Conservation (phyloP, 805 yeast species). For the Yamadazyma sp. region DNA sequence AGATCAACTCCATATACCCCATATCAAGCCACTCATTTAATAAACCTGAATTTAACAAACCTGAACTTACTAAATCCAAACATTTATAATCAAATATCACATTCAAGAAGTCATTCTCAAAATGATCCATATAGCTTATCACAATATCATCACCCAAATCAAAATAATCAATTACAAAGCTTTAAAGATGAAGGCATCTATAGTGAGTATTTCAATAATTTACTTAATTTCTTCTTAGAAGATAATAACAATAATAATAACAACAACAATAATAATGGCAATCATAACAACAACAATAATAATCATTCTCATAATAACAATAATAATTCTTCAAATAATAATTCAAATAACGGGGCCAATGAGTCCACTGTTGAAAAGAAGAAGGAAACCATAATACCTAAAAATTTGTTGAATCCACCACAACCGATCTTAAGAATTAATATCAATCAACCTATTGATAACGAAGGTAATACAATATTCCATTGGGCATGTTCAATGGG, state of each 20-base stretch:
- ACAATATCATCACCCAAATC: conserved; percentile 38
- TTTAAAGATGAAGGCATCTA: conserved; percentile 23
- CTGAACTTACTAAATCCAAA: neutral
- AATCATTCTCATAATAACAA: conserved; percentile 8
- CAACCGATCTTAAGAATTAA: conserved; percentile 50
- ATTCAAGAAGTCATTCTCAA: conserved; percentile 16
- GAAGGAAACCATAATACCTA: conserved; percentile 21
- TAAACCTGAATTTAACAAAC: no score
- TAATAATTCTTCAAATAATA: neutral
- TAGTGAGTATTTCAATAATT: conserved; percentile 39
- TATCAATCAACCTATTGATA: conserved; percentile 87
- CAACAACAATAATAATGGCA: conserved; percentile 6
- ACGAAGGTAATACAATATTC: conserved; percentile 86
- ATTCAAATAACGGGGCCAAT: neutral
- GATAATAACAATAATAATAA: conserved; percentile 21
- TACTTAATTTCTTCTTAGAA: conserved; percentile 52
- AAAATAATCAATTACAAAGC: conserved; percentile 14
- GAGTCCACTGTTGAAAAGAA: conserved; percentile 9
- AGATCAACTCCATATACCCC: conserved; percentile 13
- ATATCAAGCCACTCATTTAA: conserved; percentile 8
- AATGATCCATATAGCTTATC: conserved; percentile 36
- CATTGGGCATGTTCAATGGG: conserved; percentile 98
- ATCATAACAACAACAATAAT: neutral
- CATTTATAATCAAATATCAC: conserved; percentile 5
- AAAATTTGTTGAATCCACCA: conserved; percentile 54